Evolutionary conservation across 495 filamentous ascomycete genomes (phyloP).

Genomic region (Articulospora tetracladia): DNA sequence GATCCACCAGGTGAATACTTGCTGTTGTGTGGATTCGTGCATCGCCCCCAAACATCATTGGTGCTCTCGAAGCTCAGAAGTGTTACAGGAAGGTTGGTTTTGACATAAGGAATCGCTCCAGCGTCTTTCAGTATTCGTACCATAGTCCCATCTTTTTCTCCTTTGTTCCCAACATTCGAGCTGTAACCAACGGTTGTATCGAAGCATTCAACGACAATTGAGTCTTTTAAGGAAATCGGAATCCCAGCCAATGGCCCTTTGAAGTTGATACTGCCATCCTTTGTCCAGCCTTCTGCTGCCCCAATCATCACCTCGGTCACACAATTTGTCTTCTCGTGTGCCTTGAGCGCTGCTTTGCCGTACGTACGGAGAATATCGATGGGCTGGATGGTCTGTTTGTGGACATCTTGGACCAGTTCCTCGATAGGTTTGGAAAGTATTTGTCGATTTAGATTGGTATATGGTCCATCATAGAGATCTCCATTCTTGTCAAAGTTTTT

Average conservation of each 20-base stretch:
- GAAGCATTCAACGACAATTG: slow-evolving; percentile 79
- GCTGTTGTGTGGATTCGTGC: slow-evolving; percentile 76
- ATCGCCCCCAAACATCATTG: slow-evolving; percentile 86
- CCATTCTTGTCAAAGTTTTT: slow-evolving; percentile 16
- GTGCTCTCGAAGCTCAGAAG: slow-evolving; percentile 88
- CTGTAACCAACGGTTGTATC: slow-evolving; percentile 85
- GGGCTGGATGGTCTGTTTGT: slow-evolving; percentile 58
- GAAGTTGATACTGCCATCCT: slow-evolving; percentile 59
- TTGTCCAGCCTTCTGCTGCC: slow-evolving; percentile 74
- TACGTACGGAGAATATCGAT: slow-evolving; percentile 82
- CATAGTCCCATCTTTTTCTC: slow-evolving; percentile 65
- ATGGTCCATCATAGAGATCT: slow-evolving; percentile 54
- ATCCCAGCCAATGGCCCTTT: slow-evolving; percentile 86
- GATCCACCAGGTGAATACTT: slow-evolving; percentile 89
- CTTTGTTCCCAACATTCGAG: slow-evolving; percentile 61
- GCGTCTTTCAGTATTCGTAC: slow-evolving; percentile 81
- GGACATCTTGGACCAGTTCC: slow-evolving; percentile 73
- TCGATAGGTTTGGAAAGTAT: slow-evolving; percentile 74
- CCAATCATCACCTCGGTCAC: slow-evolving; percentile 85
- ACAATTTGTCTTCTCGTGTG: slow-evolving; percentile 86
- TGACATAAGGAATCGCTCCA: slow-evolving; percentile 94
- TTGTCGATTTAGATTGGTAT: slow-evolving; percentile 55
- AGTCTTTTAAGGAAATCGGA: slow-evolving; percentile 86
- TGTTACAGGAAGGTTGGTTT: slow-evolving; percentile 91
- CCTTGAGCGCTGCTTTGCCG: slow-evolving; percentile 80